Base-by-base conservation (phyloP, 345 rosid genomes). In the Schrenkiella parvula region DNA sequence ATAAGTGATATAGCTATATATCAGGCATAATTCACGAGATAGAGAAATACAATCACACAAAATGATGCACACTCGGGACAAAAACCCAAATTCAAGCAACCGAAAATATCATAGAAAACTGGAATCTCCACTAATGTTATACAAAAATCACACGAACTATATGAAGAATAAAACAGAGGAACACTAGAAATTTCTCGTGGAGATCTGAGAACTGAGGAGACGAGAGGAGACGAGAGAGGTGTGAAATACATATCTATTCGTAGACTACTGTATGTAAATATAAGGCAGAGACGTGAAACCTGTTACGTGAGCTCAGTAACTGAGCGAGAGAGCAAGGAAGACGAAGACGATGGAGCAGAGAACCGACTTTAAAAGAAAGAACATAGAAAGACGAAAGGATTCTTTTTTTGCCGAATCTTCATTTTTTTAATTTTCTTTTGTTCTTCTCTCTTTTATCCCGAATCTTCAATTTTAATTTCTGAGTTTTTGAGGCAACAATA, bases 281-380 rank as follows among this genome's bases (percentile, higher is more conserved):
- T 10, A 9, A 62, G 11, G 54, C 1, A 31, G 57, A 64, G 65
- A 53, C 2, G 44, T 25, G 4, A 18, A 54, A 65, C 77, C 71
- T 73, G 66, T 25, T 63, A 23, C 37, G 38, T 35, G 51, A 64
- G 77, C 58, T 62, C 37, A 54, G 63, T 29, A 14, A 41, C 35
- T 14, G 38, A 2, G 70, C 22, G 19, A 22, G 28, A 4, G 68
- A 35, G 8, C 0, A 17, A 38, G 42, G 38, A 43, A 21, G 55
- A 53, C 14, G 44, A 64, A 6, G 50, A 38, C n/a, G 48, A 68
- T 8, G 72, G 17, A 58, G 25, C 47, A 71, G 75, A 50, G 70
- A 51, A 29, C 14, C 46, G 55, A 72, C 8, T 29, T 42, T 5
- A 64, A 72, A 64, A 72, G 43, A 39, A 12, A 71, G 1, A 1